These are phyloP conservation scores for Diplodia scrobiculata DNA, from an alignment of 2,329 filamentous ascomycete genomes.

Conservation along the genomic window DNA sequence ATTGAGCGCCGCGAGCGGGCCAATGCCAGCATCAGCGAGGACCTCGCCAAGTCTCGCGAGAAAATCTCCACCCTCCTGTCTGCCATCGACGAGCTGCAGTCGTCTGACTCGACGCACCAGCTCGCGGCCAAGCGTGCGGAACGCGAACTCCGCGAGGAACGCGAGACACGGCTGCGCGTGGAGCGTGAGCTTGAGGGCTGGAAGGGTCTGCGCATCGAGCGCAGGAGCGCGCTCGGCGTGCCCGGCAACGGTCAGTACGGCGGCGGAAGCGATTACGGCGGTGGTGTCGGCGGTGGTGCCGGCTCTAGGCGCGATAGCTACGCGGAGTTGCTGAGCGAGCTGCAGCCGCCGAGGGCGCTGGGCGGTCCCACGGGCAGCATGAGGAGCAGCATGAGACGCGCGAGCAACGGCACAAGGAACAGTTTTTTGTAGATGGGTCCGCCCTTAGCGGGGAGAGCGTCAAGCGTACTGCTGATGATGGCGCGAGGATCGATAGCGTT, in stretches of 20 bases:
- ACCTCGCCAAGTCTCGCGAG: slow-evolving; percentile 81
- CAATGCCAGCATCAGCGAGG: slow-evolving; percentile 76
- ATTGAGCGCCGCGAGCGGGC: slow-evolving; percentile 92
- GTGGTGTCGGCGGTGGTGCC: slow-evolving; percentile 47
- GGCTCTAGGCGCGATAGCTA: slow-evolving; percentile 49
- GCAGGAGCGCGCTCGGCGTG: slow-evolving; percentile 41
- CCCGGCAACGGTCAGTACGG: slow-evolving; percentile 30
- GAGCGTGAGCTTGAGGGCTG: slow-evolving; percentile 85
- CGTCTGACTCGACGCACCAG: slow-evolving; percentile 78
- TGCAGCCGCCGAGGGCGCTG: slow-evolving; percentile 22
- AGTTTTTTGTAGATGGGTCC: slow-evolving; percentile 30
- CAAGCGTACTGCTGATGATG: not conserved
- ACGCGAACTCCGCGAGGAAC: slow-evolving; percentile 84
- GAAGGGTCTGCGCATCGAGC: slow-evolving; percentile 71
- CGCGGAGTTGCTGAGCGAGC: slow-evolving; percentile 18
- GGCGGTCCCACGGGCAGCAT: slow-evolving; percentile 3
- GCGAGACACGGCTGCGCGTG: slow-evolving; percentile 76
- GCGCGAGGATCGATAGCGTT: not conserved
- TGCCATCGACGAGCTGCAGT: slow-evolving; percentile 92
- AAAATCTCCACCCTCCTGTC: slow-evolving; percentile 86
- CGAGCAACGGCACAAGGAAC: slow-evolving; percentile 18
- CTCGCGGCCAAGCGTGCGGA: slow-evolving; percentile 82
- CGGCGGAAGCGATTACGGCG: slow-evolving; percentile 28
- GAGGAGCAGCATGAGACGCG: slow-evolving; percentile 1
- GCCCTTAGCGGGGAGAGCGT: slow-evolving; percentile 24